These are phyloP conservation scores for Dactylellina sp. DNA, from an alignment of 2,329 filamentous ascomycete species.

Conservation along the genomic window DNA sequence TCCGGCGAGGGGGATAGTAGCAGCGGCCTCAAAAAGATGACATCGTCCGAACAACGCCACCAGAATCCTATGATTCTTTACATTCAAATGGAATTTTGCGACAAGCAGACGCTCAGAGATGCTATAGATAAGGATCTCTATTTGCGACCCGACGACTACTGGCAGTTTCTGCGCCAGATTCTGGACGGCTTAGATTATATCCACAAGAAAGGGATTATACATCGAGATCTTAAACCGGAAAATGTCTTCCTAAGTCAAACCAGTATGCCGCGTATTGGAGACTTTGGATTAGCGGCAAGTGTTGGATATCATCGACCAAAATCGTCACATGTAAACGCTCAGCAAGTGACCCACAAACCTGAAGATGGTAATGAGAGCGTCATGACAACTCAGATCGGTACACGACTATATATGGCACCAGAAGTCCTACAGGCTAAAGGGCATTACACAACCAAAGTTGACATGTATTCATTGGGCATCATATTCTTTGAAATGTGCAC, in stretches of 20 bases:
- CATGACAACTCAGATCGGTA: conserved; percentile 72
- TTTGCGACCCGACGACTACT: conserved; percentile 80
- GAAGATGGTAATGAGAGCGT: conserved; percentile 56
- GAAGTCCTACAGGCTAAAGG: conserved; percentile 82
- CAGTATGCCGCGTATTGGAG: conserved; percentile 93
- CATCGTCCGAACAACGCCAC: conserved; percentile 63
- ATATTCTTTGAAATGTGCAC: conserved; percentile 98
- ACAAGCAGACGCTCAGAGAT: conserved; percentile 90
- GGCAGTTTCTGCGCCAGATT: conserved; percentile 91
- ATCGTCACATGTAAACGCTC: conserved; percentile 61
- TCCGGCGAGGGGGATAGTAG: conserved; percentile 31
- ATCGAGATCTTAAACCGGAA: conserved; percentile 95
- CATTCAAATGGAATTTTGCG: conserved; percentile 99
- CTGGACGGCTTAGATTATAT: conserved; percentile 91
- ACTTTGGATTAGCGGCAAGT: conserved; percentile 93
- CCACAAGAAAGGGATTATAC: conserved; percentile 89
- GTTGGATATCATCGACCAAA: conserved; percentile 78
- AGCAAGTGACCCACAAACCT: conserved; percentile 11
- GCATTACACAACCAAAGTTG: conserved; percentile 91
- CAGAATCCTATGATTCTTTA: conserved; percentile 77
- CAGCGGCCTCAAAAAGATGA: conserved; percentile 9
- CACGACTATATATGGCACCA: conserved; percentile 90
- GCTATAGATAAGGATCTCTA: conserved; percentile 81
- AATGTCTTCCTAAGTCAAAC: conserved; percentile 95
- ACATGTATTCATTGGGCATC: conserved; percentile 97